These are phyloP conservation scores for Fusarium beomiforme DNA, from an alignment of 2,329 filamentous ascomycete species.

Conservation along the genomic window DNA sequence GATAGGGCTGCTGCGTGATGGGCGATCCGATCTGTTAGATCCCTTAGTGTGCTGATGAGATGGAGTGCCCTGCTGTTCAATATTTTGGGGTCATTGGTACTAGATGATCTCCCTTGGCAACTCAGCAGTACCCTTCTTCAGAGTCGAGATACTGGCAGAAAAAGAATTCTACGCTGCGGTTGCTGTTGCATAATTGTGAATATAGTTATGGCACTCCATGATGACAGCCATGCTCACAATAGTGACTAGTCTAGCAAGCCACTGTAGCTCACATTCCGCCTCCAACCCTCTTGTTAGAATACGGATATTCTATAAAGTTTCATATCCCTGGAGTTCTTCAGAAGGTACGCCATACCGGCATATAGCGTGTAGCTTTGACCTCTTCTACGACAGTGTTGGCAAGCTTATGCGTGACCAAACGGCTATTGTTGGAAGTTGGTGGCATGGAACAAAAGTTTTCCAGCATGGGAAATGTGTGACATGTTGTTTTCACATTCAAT, in stretches of 20 bases:
- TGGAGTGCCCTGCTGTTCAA: not conserved
- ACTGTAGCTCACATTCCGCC: not conserved
- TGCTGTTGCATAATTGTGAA: no score
- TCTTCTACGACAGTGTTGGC: not conserved
- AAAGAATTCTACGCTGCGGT: not conserved
- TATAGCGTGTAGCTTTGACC: not conserved
- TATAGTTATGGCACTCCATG: not conserved
- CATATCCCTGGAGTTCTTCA: not conserved
- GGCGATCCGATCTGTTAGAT: not conserved
- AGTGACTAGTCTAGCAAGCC: not conserved
- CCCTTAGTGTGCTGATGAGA: not conserved
- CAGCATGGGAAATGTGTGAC: rapidly evolving
- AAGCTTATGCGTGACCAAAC: not conserved
- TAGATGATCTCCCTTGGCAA: no score
- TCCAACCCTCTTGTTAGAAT: rapidly evolving
- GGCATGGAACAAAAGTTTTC: not conserved
- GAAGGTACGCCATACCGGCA: no score
- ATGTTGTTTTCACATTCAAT: not conserved
- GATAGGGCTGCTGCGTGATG: not conserved
- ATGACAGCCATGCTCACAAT: not conserved
- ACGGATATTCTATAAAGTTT: not conserved
- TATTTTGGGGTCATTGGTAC: no score
- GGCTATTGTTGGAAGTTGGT: not conserved
- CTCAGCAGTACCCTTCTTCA: rapidly evolving
- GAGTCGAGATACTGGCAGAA: rapidly evolving